Evolutionary conservation across 768 basidiomycete genomes (phyloP).

Genomic region (Cystobasidium tubakii): DNA sequence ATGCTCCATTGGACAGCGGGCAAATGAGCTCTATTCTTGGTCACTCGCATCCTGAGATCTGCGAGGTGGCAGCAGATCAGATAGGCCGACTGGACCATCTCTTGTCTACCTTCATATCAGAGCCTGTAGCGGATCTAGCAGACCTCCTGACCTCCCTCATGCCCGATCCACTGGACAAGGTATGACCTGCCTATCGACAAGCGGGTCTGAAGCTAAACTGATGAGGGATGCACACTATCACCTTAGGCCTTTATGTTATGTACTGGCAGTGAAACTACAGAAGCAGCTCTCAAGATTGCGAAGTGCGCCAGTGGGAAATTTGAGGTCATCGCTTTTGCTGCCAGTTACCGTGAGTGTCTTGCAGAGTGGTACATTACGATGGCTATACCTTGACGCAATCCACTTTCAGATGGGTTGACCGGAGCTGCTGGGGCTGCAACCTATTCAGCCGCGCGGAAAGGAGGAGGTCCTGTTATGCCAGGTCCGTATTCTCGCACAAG

Average conservation of each 20-base stretch:
- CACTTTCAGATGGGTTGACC: conserved; percentile 33
- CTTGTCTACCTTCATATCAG: conserved; percentile 43
- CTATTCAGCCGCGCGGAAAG: conserved; percentile 12
- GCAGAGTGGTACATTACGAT: too few relatives aligned
- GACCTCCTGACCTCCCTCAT: conserved; percentile 38
- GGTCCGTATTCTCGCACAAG: neutral
- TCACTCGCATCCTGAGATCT: conserved; percentile 45
- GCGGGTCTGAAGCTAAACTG: too few relatives aligned
- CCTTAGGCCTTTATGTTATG: conserved; percentile 40
- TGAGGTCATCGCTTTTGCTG: conserved; percentile 43
- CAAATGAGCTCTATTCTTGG: conserved; percentile 46
- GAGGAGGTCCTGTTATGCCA: conserved; percentile 20
- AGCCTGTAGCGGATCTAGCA: conserved; percentile 42
- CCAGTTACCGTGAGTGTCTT: conserved; percentile 43
- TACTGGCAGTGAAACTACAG: conserved; percentile 45
- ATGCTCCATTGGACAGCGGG: conserved; percentile 26
- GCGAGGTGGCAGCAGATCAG: conserved; percentile 29
- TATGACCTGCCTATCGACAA: neutral
- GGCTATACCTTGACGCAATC: too few relatives aligned
- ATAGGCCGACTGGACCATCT: conserved; percentile 44
- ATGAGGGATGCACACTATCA: neutral
- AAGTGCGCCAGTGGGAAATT: conserved; percentile 45
- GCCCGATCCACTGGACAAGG: conserved; percentile 40
- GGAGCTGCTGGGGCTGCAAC: conserved; percentile 23
- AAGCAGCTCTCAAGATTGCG: conserved; percentile 45